Evolutionary conservation across 176 grass and related monocot genomes (phyloP).

Genomic region (Pontederia crassipes): DNA sequence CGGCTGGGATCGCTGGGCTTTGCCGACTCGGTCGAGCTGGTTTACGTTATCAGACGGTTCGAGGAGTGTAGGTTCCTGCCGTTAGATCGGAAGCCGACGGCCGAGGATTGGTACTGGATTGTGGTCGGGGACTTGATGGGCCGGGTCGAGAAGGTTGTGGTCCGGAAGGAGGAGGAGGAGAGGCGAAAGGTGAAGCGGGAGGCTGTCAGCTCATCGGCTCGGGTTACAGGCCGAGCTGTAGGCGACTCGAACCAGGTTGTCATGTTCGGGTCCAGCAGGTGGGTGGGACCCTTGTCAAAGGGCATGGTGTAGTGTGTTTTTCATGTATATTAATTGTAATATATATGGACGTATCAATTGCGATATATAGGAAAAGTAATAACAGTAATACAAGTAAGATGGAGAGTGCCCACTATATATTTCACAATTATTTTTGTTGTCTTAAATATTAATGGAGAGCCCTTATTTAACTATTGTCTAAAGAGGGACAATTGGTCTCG

Average conservation of each 20-base stretch:
- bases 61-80: conserved; percentile 26
- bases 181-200: conserved; percentile 26
- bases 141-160: conserved; percentile 32
- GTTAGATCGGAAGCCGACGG: conserved; percentile 57
- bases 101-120: conserved; percentile 31
- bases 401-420: too few relatives aligned
- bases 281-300: conserved; percentile 15
- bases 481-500: too few relatives aligned
- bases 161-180: conserved; percentile 35
- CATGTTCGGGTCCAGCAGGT: conserved; percentile 50
- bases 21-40: conserved; percentile 56
- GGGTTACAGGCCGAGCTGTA: conserved; percentile 2
- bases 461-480: too few relatives aligned
- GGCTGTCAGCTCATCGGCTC: conserved; percentile 33
- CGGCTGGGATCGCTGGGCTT: conserved; percentile 51
- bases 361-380: too few relatives aligned
- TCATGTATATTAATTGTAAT: too few relatives aligned
- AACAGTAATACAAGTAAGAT: too few relatives aligned
- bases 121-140: conserved; percentile 26
- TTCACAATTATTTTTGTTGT: too few relatives aligned
- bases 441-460: too few relatives aligned
- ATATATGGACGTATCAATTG: too few relatives aligned
- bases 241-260: background rate
- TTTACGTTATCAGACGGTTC: conserved; percentile 42
- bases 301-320: background rate